phyloP scores from a whole-genome alignment of 805 yeast genomes.

The Saturnispora serradocipensis region DNA sequence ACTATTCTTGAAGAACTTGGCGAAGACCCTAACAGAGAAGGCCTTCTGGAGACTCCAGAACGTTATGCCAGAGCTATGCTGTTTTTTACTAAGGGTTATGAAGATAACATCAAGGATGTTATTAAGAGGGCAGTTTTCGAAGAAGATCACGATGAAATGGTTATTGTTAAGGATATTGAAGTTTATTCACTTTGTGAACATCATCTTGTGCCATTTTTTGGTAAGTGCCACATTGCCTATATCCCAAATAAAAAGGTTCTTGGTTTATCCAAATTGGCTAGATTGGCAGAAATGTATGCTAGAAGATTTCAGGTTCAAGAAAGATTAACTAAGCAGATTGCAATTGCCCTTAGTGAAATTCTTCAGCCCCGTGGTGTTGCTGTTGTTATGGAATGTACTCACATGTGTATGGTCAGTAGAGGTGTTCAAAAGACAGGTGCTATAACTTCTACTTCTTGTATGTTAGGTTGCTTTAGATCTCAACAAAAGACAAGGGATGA shows the following conservation, averaged over 20 bases:
- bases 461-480: slow-evolving; percentile 92
- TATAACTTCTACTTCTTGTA: slow-evolving; percentile 87
- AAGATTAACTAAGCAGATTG: slow-evolving; percentile 91
- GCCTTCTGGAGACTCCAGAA: slow-evolving; percentile 88
- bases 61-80: slow-evolving; percentile 96
- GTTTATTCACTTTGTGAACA: slow-evolving; percentile 92
- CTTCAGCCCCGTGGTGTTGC: slow-evolving; percentile 95
- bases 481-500: slow-evolving; percentile 96
- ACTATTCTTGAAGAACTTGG: slow-evolving; percentile 76
- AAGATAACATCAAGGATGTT: slow-evolving; percentile 85
- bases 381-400: slow-evolving; percentile 94
- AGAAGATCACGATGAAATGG: slow-evolving; percentile 99
- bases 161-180: slow-evolving; percentile 90
- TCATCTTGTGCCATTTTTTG: slow-evolving; percentile 94
- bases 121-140: slow-evolving; percentile 94
- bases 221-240: slow-evolving; percentile 96
- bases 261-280: slow-evolving; percentile 86
- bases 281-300: slow-evolving; percentile 94
- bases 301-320: slow-evolving; percentile 98
- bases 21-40: slow-evolving; percentile 84
- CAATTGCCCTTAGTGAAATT: slow-evolving; percentile 88
- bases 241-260: slow-evolving; percentile 90
- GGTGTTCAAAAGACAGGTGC: slow-evolving; percentile 96
- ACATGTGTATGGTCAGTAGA: slow-evolving; percentile 98
- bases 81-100: slow-evolving; percentile 92